These are phyloP conservation scores for Apiospora rasikravindrae DNA, from an alignment of 2,329 filamentous ascomycete species.

Conservation along the genomic window DNA sequence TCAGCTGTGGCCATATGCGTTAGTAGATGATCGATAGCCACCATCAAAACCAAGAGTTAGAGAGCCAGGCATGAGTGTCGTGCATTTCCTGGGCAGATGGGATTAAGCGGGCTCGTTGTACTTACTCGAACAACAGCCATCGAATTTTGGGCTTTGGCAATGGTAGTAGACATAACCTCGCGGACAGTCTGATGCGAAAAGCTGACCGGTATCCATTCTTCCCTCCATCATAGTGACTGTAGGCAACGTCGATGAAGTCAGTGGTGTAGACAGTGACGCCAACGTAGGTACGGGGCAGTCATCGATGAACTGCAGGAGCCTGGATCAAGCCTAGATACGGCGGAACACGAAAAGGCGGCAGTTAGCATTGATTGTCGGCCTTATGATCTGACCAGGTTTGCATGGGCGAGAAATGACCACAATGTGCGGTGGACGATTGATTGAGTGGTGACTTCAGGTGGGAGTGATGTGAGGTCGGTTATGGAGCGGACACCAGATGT, in stretches of 20 bases:
- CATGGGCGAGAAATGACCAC: background rate
- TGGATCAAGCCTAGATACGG: background rate
- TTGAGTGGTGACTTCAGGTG: background rate
- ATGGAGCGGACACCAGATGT: background rate
- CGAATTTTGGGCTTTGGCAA: background rate
- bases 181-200: background rate
- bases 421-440: background rate
- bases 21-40: background rate
- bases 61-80: background rate
- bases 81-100: background rate
- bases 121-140: constrained; percentile 4
- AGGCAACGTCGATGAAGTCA: background rate
- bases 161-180: background rate
- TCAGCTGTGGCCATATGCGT: background rate
- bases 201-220: background rate
- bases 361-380: background rate
- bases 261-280: background rate
- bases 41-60: background rate
- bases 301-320: background rate
- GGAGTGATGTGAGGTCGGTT: background rate
- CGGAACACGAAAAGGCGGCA: background rate
- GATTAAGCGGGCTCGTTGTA: background rate
- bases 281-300: no score
- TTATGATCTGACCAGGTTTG: background rate
- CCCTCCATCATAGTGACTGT: background rate